Conservation (phyloP, 306 rosid genomes). For the Adenanthera pavonina region DNA sequence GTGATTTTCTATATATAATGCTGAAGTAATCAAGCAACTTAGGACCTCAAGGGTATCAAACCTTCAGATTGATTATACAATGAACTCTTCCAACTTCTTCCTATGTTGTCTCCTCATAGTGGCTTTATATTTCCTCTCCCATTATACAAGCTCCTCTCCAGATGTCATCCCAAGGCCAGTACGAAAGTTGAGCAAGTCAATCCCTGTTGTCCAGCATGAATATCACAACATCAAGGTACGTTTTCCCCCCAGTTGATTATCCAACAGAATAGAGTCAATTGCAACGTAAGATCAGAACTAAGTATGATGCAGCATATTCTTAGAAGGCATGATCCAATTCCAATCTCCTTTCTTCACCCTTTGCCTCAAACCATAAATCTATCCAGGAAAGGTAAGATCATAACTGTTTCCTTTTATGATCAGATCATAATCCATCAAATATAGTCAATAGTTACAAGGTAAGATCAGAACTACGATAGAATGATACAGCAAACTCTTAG, state of each 20-base stretch:
- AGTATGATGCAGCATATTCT: slow-evolving; percentile 14
- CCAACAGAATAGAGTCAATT: slow-evolving; percentile 9
- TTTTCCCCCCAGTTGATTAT: slow-evolving; percentile 23
- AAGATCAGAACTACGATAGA: slow-evolving; percentile 26
- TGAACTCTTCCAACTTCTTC: slow-evolving; percentile 56
- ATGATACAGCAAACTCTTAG: not conserved
- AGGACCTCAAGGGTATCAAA: slow-evolving; percentile 39
- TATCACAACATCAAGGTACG: slow-evolving; percentile 52
- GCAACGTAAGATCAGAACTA: slow-evolving; percentile 23
- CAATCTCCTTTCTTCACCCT: slow-evolving; percentile 23
- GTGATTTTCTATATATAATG: slow-evolving; percentile 57
- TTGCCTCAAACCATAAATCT: not conserved
- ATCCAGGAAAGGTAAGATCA: slow-evolving; percentile 3
- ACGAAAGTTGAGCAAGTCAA: slow-evolving; percentile 57
- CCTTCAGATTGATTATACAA: slow-evolving; percentile 46
- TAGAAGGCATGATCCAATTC: slow-evolving; percentile 2
- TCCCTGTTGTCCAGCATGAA: slow-evolving; percentile 27
- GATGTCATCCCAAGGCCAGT: slow-evolving; percentile 34
- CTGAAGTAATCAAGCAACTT: slow-evolving; percentile 44
- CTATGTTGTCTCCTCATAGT: slow-evolving; percentile 58
- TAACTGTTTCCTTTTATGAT: slow-evolving; percentile 9
- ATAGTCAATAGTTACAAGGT: slow-evolving; percentile 7
- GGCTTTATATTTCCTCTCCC: slow-evolving; percentile 53
- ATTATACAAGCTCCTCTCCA: slow-evolving; percentile 45
- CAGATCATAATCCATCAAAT: not conserved